Conservation (phyloP, 768 basidiomycete species). For the Pleurotus djamor region DNA sequence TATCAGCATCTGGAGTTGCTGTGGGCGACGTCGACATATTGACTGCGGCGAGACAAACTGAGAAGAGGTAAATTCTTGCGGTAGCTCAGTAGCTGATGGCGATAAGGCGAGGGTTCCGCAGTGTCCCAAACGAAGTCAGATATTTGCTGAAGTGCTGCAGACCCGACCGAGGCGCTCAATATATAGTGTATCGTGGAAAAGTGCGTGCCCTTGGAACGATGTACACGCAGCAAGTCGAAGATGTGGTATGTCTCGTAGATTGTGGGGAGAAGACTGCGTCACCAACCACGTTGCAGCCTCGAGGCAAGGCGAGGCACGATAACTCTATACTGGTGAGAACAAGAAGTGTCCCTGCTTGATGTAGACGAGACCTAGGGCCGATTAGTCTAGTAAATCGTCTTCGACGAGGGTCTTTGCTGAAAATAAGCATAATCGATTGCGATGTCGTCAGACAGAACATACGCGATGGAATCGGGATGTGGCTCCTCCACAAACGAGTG, state of each 20-base stretch:
- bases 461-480: no score
- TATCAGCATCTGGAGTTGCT: not conserved
- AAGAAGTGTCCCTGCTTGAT: not conserved
- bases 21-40: not conserved
- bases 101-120: not conserved
- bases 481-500: no score
- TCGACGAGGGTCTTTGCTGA: no score
- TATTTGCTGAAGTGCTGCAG: not conserved
- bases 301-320: constrained; percentile 1
- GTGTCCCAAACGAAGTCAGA: not conserved
- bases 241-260: not conserved
- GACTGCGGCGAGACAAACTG: not conserved
- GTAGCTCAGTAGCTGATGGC: not conserved
- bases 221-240: constrained; percentile 1
- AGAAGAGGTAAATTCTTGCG: not conserved
- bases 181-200: not conserved
- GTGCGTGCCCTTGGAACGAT: constrained; percentile 1
- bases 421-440: no score
- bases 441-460: no score
- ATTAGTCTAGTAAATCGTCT: not conserved
- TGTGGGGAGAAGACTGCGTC: not conserved
- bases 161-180: not conserved
- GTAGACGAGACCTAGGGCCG: not conserved
- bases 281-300: constrained; percentile 3
- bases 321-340: not conserved